Evolutionary conservation across 257 asterid species (phyloP).

Genomic region (Linaria vulgaris): DNA sequence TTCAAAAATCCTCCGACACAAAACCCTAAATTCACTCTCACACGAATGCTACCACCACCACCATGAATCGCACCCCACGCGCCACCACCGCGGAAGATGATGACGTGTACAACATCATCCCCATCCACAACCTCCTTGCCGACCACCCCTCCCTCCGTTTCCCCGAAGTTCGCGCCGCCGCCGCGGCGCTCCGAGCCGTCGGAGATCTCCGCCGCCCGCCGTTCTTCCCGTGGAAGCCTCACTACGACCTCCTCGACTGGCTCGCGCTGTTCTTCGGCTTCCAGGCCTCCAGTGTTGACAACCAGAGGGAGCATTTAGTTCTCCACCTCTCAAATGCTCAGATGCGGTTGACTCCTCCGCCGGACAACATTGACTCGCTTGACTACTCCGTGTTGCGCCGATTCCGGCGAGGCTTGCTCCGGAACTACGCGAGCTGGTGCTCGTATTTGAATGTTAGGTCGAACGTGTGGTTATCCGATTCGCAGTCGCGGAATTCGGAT

Average conservation of each 20-base stretch:
- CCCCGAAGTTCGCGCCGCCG: slow-evolving; percentile 94
- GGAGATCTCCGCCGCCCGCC: slow-evolving; percentile 92
- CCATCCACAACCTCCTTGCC: slow-evolving; percentile 79
- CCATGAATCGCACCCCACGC: too few relatives aligned
- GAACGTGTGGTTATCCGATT: slow-evolving; percentile 72
- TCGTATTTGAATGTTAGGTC: slow-evolving; percentile 73
- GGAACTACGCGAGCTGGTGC: slow-evolving; percentile 85
- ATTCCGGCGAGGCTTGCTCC: slow-evolving; percentile 66
- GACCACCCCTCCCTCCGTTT: slow-evolving; percentile 95
- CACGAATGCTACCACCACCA: slow-evolving; percentile 57
- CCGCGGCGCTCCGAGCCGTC: slow-evolving; percentile 71
- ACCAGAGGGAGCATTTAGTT: slow-evolving; percentile 89
- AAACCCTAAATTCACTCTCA: slow-evolving; percentile 20
- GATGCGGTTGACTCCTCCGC: slow-evolving; percentile 96
- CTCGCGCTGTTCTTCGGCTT: slow-evolving; percentile 84
- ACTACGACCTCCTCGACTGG: slow-evolving; percentile 90
- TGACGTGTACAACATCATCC: slow-evolving; percentile 66
- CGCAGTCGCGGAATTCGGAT: slow-evolving; percentile 53
- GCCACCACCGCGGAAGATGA: too few relatives aligned
- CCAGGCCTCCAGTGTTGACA: slow-evolving; percentile 72
- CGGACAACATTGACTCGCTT: slow-evolving; percentile 82
- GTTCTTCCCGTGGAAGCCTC: slow-evolving; percentile 62
- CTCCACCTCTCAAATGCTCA: slow-evolving; percentile 88
- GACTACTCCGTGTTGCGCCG: slow-evolving; percentile 83
- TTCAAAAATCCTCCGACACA: slow-evolving; percentile 24